Conservation (phyloP, 164 flowering plant species). For the Chloranthus sessilifolius region DNA sequence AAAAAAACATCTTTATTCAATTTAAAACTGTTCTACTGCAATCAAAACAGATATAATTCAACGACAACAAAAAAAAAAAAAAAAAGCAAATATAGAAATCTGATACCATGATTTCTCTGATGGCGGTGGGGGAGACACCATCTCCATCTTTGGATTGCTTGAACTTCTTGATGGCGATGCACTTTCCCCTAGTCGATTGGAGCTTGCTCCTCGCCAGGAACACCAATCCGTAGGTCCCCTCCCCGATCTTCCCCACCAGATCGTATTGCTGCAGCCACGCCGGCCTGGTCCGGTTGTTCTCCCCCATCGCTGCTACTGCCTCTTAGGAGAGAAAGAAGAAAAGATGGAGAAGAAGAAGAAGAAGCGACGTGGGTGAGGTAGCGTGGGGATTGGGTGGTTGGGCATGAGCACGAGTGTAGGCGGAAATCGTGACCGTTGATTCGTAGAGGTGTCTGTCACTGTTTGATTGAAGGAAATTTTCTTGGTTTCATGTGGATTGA, state of each 20-base stretch:
- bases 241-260: constrained; percentile 95
- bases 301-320: constrained; percentile 1
- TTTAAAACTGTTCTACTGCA: too few species aligned
- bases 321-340: too few species aligned
- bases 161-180: constrained; percentile 96
- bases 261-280: constrained; percentile 98
- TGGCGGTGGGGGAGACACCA: constrained; percentile 99
- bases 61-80: not conserved
- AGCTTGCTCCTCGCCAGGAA: constrained; percentile 78
- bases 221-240: constrained; percentile 96
- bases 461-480: too few species aligned
- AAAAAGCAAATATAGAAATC: not conserved
- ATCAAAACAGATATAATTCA: not conserved
- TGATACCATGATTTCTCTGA: constrained; percentile 92
- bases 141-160: constrained; percentile 98
- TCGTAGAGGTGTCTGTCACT: too few species aligned
- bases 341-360: too few species aligned
- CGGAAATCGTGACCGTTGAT: too few species aligned
- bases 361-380: too few species aligned
- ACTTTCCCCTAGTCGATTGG: constrained; percentile 59
- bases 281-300: constrained; percentile 71
- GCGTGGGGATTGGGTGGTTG: too few species aligned
- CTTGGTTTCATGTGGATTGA: too few species aligned
- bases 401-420: too few species aligned
- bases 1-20: not conserved